These are phyloP conservation scores for Zygosaccharomyces gambellarensis DNA, from an alignment of 805 yeast genomes.

Conservation along the genomic window DNA sequence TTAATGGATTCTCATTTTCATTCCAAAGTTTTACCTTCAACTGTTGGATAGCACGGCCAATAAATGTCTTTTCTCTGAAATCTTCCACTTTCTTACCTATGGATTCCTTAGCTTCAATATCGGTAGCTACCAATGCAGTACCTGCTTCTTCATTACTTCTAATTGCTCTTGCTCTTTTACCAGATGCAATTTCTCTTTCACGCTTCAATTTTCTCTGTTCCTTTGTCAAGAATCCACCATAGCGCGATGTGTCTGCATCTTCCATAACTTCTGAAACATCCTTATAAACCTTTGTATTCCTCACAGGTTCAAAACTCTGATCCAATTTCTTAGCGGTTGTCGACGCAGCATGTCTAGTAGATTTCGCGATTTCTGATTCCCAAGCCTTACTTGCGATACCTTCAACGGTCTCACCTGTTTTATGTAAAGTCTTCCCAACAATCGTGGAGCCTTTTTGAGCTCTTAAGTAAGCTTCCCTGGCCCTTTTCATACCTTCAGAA, in stretches of 20 bases:
- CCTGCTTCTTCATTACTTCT: slow-evolving; percentile 81
- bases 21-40: slow-evolving; percentile 72
- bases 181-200: slow-evolving; percentile 53
- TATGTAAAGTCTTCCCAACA: slow-evolving; percentile 66
- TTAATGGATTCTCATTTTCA: slow-evolving; percentile 88
- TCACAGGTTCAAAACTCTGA: slow-evolving; percentile 83
- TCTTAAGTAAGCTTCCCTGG: slow-evolving; percentile 83
- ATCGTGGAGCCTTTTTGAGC: slow-evolving; percentile 74
- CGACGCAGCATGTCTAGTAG: slow-evolving; percentile 79
- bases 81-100: slow-evolving; percentile 61
- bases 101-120: slow-evolving; percentile 66
- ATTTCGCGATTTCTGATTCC: slow-evolving; percentile 91
- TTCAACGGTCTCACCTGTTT: slow-evolving; percentile 93
- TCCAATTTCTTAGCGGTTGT: slow-evolving; percentile 82
- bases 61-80: slow-evolving; percentile 58
- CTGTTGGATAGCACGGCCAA: slow-evolving; percentile 61
- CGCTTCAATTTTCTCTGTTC: slow-evolving; percentile 76
- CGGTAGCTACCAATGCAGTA: slow-evolving; percentile 73
- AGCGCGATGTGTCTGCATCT: slow-evolving; percentile 82
- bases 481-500: slow-evolving; percentile 86
- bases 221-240: slow-evolving; percentile 87
- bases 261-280: slow-evolving; percentile 84
- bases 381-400: slow-evolving; percentile 86
- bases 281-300: slow-evolving; percentile 83
- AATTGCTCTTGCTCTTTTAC: slow-evolving; percentile 61